phyloP scores from a whole-genome alignment of 2,329 filamentous ascomycete genomes.

The Orbilia brochopaga region DNA sequence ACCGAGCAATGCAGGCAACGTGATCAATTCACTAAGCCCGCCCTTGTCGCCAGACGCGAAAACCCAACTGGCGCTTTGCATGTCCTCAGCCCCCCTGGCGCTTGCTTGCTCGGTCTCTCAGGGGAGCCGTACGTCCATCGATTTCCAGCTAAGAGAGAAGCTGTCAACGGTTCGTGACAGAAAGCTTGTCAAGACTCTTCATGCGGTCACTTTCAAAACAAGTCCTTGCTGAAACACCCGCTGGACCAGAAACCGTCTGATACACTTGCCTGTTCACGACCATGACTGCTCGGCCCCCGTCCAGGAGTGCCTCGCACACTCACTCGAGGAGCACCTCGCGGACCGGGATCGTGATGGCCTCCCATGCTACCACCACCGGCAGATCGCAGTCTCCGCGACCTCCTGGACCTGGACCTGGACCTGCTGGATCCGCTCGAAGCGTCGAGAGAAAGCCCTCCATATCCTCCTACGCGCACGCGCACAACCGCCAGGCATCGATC shows the following conservation, averaged over 20 bases:
- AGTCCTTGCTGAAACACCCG: constrained; percentile 47
- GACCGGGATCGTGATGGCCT: constrained; percentile 46
- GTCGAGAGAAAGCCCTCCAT: constrained; percentile 48
- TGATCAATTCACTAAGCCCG: constrained; percentile 11
- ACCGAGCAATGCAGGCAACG: constrained; percentile 32
- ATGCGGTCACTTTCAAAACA: constrained; percentile 27
- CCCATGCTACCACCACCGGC: constrained; percentile 27
- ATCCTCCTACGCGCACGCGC: constrained; percentile 67
- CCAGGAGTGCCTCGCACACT: constrained; percentile 48
- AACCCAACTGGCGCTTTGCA: constrained; percentile 14
- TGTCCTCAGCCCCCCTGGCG: constrained; percentile 27
- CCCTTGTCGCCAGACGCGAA: constrained; percentile 38
- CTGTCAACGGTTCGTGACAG: constrained; percentile 29
- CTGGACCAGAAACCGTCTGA: constrained; percentile 27
- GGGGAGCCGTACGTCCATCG: constrained; percentile 20
- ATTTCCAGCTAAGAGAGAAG: constrained; percentile 24
- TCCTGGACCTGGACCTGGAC: constrained; percentile 30
- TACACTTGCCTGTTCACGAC: constrained; percentile 32
- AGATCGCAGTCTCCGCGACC: constrained; percentile 50
- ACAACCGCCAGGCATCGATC: constrained; percentile 95
- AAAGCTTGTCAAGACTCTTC: constrained; percentile 35
- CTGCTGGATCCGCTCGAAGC: constrained; percentile 18
- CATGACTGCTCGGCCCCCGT: constrained; percentile 48
- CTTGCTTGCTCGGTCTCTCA: constrained; percentile 22
- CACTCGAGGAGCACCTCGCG: constrained; percentile 49